Evolutionary conservation across 73 alveolate species (phyloP).

Genomic region (Uronychia binucleata): DNA sequence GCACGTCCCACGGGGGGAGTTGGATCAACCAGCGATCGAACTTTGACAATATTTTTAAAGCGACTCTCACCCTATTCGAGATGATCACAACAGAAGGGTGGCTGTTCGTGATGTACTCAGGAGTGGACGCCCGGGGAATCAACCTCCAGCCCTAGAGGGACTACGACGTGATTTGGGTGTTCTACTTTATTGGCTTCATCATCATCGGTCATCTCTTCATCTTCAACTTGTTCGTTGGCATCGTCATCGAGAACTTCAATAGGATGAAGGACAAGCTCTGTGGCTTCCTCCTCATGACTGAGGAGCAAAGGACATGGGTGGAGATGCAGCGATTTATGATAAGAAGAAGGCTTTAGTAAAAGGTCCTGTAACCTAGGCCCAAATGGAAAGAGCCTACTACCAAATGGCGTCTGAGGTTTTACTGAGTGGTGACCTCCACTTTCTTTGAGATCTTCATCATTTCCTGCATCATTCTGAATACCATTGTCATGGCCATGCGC

Average conservation of each 20-base stretch:
- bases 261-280: conserved; percentile 36
- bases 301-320: conserved; percentile 29
- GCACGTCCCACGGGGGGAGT: too few species aligned
- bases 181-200: conserved; percentile 29
- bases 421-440: background rate
- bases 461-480: conserved; percentile 71
- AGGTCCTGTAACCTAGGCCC: background rate
- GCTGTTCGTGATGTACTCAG: conserved; percentile 22
- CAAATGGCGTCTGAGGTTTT: background rate
- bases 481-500: conserved; percentile 80
- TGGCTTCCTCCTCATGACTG: background rate
- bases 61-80: conserved; percentile 27
- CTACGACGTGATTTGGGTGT: background rate
- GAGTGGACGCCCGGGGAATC: conserved; percentile 42
- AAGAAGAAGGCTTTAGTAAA: conserved; percentile 2
- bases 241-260: conserved; percentile 33
- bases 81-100: conserved; percentile 49
- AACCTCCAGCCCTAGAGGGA: conserved; percentile 16
- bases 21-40: conserved; percentile 30
- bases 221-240: conserved; percentile 34
- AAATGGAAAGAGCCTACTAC: background rate
- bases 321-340: conserved; percentile 15
- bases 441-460: conserved; percentile 23
- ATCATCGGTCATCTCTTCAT: conserved; percentile 36
- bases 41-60: conserved; percentile 39